Evolutionary conservation across 2,329 filamentous ascomycete genomes (phyloP), one percentile per base, ranked within the genome.

Genomic region (Nemania abortiva): DNA sequence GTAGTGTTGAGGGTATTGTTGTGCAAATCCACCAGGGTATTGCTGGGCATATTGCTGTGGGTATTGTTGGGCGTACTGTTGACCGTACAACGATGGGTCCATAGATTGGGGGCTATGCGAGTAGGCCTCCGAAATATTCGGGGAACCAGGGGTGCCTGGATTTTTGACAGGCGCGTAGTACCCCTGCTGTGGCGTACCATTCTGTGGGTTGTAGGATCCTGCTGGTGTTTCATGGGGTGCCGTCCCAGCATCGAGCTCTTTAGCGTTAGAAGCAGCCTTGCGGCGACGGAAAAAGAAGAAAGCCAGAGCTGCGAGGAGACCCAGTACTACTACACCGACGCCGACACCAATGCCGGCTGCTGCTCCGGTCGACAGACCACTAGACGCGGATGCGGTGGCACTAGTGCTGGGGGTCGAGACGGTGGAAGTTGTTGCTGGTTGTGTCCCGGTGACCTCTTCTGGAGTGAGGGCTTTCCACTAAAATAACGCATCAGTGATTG

Each of bases 301-400:
- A 7, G n/a, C 71, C 11, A 77, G 45, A 20, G 66, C 74, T 27
- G 63, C 74, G 6, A 78, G 63, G 18, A 70, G 49, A 37, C 66
- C 73, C 20, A 77, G 39, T 2, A 61, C 76, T 3, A 61, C 78
- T 9, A 79, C 50, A 4, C 73, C 73, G 10, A 76, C 76, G 34
- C 79, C 80, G 4, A 78, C 74, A 3, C 78, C 80, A 47, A 80
- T 79, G 11, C 79, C 81, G n/a, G 76, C 80, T 47, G 77, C 74
- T 9, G 77, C 77, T 22, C 79, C 80, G 7, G 73, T 76, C 15
- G 75, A 74, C 18, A 79, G 69, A 13, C 74, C 74, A 31, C 63
- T 56, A 20, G 67, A 31, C 29, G 64, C 18, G 11, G 2, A 29
- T 49, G 65, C 7, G n/a, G 1, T 57, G 42, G 52, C 9, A 18